phyloP scores from a whole-genome alignment of 192 early-diverging fungal species.

The Podila clonocystis region DNA sequence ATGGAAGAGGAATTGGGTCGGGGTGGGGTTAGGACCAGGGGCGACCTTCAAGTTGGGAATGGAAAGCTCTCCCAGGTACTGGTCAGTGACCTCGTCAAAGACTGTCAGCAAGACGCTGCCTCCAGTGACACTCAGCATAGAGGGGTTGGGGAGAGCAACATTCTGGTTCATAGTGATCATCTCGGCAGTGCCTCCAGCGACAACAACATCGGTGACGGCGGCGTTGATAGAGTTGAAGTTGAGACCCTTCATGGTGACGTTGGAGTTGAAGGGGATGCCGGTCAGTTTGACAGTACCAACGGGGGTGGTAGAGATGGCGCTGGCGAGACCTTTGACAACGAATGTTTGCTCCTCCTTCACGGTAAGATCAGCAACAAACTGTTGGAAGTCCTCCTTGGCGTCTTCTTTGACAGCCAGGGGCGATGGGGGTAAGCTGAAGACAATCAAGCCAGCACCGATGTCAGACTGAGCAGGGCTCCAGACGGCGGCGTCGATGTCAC shows the following conservation, averaged over 20 bases:
- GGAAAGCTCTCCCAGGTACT: constrained; percentile 39
- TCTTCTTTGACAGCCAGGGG: constrained; percentile 56
- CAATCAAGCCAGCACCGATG: constrained; percentile 49
- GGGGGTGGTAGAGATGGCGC: constrained; percentile 60
- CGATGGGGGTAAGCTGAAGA: constrained; percentile 56
- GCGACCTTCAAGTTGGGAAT: constrained; percentile 39
- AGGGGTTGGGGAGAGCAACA: constrained; percentile 38
- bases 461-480: constrained; percentile 49
- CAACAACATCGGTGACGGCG: constrained; percentile 58
- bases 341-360: constrained; percentile 52
- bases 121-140: constrained; percentile 24
- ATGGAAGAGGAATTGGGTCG: constrained; percentile 45
- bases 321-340: constrained; percentile 56
- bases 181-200: constrained; percentile 57
- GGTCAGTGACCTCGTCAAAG: constrained; percentile 35
- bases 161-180: constrained; percentile 51
- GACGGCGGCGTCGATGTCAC: constrained; percentile 35
- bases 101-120: constrained; percentile 33
- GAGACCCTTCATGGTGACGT: constrained; percentile 61
- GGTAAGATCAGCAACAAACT: constrained; percentile 61
- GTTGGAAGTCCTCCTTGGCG: constrained; percentile 56
- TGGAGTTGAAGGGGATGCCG: constrained; percentile 62
- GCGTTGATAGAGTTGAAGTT: constrained; percentile 60
- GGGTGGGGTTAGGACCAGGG: constrained; percentile 34
- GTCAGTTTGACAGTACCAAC: constrained; percentile 61